Base-by-base conservation (phyloP, 2,329 filamentous ascomycete species). In the Ceratocystis destructans region DNA sequence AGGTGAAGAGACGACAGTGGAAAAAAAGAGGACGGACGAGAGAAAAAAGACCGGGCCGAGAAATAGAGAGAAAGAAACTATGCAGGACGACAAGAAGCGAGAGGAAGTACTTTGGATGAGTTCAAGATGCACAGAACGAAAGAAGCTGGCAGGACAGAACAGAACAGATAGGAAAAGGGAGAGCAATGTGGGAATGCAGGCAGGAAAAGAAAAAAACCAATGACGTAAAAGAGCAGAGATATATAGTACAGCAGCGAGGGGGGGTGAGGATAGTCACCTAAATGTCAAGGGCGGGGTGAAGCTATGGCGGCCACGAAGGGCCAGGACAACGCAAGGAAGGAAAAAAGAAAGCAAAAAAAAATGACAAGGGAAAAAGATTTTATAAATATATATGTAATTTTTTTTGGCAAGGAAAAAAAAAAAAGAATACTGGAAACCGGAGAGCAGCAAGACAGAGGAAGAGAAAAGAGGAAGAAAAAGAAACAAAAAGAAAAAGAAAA, bases 251-350 rank as follows among this genome's bases (percentile, higher is more conserved):
- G n/a, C 6, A 20, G 33, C 33, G 33, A 37, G 46, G 46, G 46
- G 46, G 46, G 46, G 33, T 31, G 31, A 10, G 17, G 31, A 25
- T 37, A 25, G 59, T 37, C 17, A 22, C 48, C 31, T 28, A 50
- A 31, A 22, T 57, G 53, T 57, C 53, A 57, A 57, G 53, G 53
- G 53, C 53, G 25, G 53, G 53, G 53, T 57, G 53, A 10, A 15
- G 53, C 53, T 57, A 57, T 28, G 41, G 17, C 5, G 45, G 20
- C 41, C 20, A 46, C 31, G 6, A 25, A 20, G 28, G 28, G 20
- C 20, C 17, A 61, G 59, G 33, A 61, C n/a, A 37, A 44, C 4
- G 45, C n/a, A 15, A 61, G 8, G 55, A 17, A 62, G 31, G 4
- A 22, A 62, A 61, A 37, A 61, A 20, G 31, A 61, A 61, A 37